phyloP scores from a whole-genome alignment of 345 rosid genomes.

The Boechera retrofracta region DNA sequence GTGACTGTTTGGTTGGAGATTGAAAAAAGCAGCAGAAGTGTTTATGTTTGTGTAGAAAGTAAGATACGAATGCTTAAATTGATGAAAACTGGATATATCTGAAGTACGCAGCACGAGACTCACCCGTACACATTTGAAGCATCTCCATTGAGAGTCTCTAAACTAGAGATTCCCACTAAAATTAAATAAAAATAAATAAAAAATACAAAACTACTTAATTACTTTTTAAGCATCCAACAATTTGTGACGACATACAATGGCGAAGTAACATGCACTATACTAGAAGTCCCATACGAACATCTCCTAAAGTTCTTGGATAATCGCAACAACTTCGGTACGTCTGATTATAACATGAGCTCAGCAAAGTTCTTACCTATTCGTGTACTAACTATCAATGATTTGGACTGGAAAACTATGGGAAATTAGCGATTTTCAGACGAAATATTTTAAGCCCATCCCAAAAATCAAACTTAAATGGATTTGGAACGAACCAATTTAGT shows the following conservation, averaged over 20 bases:
- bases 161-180: too few relatives aligned
- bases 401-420: neutral
- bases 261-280: neutral
- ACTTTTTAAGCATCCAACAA: neutral
- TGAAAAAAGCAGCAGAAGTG: constrained; percentile 17
- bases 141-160: too few relatives aligned
- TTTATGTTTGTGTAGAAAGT: constrained; percentile 38
- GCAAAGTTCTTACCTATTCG: neutral
- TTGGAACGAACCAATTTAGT: neutral
- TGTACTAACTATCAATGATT: neutral
- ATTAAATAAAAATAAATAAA: too few relatives aligned
- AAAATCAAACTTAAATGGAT: neutral
- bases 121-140: neutral
- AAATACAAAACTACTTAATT: too few relatives aligned
- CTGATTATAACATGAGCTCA: neutral
- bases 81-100: constrained; percentile 18
- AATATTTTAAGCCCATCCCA: neutral
- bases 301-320: neutral
- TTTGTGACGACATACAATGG: neutral
- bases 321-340: neutral
- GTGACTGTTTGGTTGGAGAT: constrained; percentile 37
- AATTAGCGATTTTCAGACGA: neutral
- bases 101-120: constrained; percentile 38
- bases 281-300: neutral
- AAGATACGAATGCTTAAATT: constrained; percentile 21